A percentile compares a stretch with the other conserved stretches of the same genome.
phyloP scores from a whole-genome alignment of 228 moss, liverwort and hornwort genomes.

The Sphagnum fallax region DNA sequence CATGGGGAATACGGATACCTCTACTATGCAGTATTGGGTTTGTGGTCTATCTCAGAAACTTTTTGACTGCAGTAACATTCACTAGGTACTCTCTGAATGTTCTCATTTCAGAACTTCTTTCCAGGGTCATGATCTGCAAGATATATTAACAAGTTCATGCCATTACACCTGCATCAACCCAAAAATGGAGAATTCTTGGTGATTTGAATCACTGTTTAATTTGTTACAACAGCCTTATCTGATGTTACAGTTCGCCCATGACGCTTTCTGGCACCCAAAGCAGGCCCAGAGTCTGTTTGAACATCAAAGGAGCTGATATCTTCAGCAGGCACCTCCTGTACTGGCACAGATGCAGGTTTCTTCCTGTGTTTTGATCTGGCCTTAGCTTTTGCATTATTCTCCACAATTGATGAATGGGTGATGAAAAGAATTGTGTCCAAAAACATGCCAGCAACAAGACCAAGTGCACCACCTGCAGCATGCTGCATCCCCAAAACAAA shows the following conservation, averaged over 20 bases:
- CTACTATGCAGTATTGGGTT: too few relatives aligned
- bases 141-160: too few relatives aligned
- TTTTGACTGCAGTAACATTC: too few relatives aligned
- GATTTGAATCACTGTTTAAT: too few relatives aligned
- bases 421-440: conserved; percentile 88
- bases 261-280: conserved; percentile 27
- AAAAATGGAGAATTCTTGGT: too few relatives aligned
- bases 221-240: background rate
- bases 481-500: conserved; percentile 40
- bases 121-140: too few relatives aligned
- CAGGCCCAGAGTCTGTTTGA: conserved; percentile 14
- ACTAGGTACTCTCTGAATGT: too few relatives aligned
- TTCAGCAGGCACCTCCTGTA: conserved; percentile 4
- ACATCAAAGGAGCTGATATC: conserved; percentile 2
- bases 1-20: too few relatives aligned
- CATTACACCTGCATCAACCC: too few relatives aligned
- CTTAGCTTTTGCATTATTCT: conserved; percentile 7
- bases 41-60: too few relatives aligned
- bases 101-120: too few relatives aligned
- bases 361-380: conserved; percentile 12
- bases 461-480: conserved; percentile 77
- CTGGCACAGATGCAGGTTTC: background rate
- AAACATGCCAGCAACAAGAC: conserved; percentile 78
- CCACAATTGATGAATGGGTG: conserved; percentile 43
- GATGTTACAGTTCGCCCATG: conserved; percentile 7